Percentiles rank a stretch among this genome's conserved stretches.
These are phyloP conservation scores for Flaveria brownii DNA, from an alignment of 129 eudicot genomes.

Conservation along the genomic window DNA sequence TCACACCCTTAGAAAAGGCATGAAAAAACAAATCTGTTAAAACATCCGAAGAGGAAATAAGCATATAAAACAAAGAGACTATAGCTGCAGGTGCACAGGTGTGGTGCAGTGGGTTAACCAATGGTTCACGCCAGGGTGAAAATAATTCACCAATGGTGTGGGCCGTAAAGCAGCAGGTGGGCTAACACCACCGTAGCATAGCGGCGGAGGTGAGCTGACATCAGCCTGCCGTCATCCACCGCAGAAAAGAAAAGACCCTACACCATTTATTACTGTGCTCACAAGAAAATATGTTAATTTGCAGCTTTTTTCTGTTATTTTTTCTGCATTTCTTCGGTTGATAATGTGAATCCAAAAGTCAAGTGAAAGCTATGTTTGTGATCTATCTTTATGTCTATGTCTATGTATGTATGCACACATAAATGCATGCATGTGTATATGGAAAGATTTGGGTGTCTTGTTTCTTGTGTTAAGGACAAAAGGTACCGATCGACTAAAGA, in stretches of 20 bases:
- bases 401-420: too few relatives aligned
- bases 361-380: neutral
- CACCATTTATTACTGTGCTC: too few relatives aligned
- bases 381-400: neutral
- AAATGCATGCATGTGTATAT: too few relatives aligned
- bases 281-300: neutral
- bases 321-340: neutral
- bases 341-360: neutral
- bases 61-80: neutral
- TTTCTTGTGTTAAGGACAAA: too few relatives aligned
- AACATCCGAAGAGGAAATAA: neutral
- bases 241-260: neutral
- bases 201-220: conserved; percentile 35
- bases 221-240: conserved; percentile 39
- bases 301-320: neutral
- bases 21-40: neutral
- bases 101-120: conserved; percentile 34
- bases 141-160: conserved; percentile 29
- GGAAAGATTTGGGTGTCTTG: too few relatives aligned
- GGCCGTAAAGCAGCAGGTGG: conserved; percentile 24
- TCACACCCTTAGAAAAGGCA: neutral
- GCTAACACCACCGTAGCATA: conserved; percentile 22
- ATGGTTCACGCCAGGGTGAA: conserved; percentile 43
- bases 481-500: too few relatives aligned
- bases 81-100: conserved; percentile 17